These are phyloP conservation scores for Chaetomium fimeti DNA, from an alignment of 495 filamentous ascomycete genomes.

Conservation along the genomic window DNA sequence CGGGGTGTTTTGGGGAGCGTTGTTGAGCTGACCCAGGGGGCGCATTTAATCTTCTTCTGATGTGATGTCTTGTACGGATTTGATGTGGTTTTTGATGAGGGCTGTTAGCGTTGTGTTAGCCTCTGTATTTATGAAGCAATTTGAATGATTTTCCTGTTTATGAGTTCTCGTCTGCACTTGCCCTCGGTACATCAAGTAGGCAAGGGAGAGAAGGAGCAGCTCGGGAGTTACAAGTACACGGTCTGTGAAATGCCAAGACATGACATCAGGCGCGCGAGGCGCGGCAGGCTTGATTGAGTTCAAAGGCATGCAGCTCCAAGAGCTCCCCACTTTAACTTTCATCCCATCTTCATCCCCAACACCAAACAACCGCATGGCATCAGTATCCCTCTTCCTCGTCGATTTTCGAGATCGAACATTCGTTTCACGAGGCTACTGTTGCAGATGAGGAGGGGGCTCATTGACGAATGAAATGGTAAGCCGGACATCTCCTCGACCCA, in stretches of 20 bases:
- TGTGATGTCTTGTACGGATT: slow-evolving; percentile 13
- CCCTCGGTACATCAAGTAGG: too few relatives aligned
- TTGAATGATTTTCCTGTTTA: neutral
- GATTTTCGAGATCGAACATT: neutral
- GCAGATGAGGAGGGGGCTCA: neutral
- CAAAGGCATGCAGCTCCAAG: slow-evolving; percentile 6
- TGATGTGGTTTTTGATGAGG: neutral
- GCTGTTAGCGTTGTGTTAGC: slow-evolving; percentile 8
- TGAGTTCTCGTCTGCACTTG: neutral
- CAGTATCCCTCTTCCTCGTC: neutral
- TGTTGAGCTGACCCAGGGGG: neutral
- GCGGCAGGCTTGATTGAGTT: too few relatives aligned
- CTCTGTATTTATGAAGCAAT: slow-evolving; percentile 4
- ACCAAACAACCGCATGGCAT: neutral
- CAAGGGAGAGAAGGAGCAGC: too few relatives aligned
- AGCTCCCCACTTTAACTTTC: slow-evolving; percentile 16
- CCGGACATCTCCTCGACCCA: too few relatives aligned
- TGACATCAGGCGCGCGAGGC: slow-evolving; percentile 11
- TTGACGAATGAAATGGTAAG: neutral
- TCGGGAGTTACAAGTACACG: too few relatives aligned
- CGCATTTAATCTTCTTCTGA: slow-evolving; percentile 17
- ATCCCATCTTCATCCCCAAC: neutral
- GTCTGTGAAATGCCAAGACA: slow-evolving; percentile 14
- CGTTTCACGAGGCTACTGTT: neutral
- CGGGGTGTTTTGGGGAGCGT: slow-evolving; percentile 8